A percentile compares a stretch with the other conserved stretches of the same genome.
Evolutionary conservation across 2,329 filamentous ascomycete genomes (phyloP).

Genomic region (Hypomyces rosellus): DNA sequence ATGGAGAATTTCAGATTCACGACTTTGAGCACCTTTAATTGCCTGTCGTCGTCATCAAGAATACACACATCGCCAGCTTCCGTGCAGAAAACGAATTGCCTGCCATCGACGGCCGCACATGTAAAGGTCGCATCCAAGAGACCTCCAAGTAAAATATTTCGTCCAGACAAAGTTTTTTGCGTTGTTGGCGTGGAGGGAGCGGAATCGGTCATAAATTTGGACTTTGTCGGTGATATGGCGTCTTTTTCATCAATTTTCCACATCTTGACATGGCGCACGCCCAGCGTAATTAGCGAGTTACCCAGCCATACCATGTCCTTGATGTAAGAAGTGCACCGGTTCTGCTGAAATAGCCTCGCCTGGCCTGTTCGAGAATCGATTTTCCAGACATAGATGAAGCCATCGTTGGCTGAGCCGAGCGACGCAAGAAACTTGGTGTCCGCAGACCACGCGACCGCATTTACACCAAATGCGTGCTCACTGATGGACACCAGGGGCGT

Average conservation of each 20-base stretch:
- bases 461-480: constrained; percentile 87
- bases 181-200: constrained; percentile 24
- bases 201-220: constrained; percentile 45
- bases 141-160: constrained; percentile 79
- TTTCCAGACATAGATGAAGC: constrained; percentile 87
- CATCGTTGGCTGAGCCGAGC: constrained; percentile 82
- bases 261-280: constrained; percentile 85
- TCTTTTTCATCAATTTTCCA: constrained; percentile 74
- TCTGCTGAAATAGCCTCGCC: constrained; percentile 72
- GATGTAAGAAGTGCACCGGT: constrained; percentile 85
- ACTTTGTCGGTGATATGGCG: constrained; percentile 56
- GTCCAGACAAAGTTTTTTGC: constrained; percentile 66
- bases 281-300: constrained; percentile 73
- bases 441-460: constrained; percentile 80
- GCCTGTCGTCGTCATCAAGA: constrained; percentile 68
- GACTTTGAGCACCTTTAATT: constrained; percentile 63
- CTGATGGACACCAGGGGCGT: constrained; percentile 76
- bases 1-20: constrained; percentile 62
- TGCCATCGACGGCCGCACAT: constrained; percentile 66
- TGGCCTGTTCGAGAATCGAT: constrained; percentile 77
- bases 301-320: constrained; percentile 90
- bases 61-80: constrained; percentile 87
- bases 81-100: constrained; percentile 74
- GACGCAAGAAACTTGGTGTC: constrained; percentile 85
- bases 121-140: constrained; percentile 82